Percentiles rank a stretch among this genome's conserved stretches.
phyloP scores from a whole-genome alignment of 306 rosid genomes.

The Castanopsis chinensis region DNA sequence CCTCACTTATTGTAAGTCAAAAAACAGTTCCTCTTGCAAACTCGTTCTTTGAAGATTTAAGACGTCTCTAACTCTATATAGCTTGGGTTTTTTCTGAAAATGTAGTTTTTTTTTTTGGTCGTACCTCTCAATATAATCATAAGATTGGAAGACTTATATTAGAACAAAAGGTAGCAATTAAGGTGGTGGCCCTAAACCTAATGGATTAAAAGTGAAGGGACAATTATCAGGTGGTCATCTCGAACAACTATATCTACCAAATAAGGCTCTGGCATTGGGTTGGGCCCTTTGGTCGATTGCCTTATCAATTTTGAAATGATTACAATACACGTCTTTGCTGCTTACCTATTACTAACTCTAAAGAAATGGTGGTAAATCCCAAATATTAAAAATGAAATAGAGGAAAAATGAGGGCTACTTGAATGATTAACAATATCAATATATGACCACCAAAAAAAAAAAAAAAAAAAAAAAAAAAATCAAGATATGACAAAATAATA shows the following conservation, averaged over 20 bases:
- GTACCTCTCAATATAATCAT: background rate
- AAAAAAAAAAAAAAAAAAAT: too few species aligned
- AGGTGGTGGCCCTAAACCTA: slow-evolving; percentile 15
- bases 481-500: background rate
- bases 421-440: background rate
- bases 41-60: background rate
- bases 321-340: slow-evolving; percentile 6
- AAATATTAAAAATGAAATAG: background rate
- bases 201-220: slow-evolving; percentile 4
- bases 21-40: background rate
- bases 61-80: background rate
- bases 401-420: background rate
- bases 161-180: background rate
- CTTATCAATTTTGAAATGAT: slow-evolving; percentile 11
- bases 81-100: background rate
- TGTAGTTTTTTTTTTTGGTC: background rate
- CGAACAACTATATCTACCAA: background rate
- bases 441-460: background rate
- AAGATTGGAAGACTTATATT: background rate
- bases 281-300: slow-evolving; percentile 2
- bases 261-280: background rate
- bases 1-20: too few species aligned
- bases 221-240: slow-evolving; percentile 14
- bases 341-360: background rate
- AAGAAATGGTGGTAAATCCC: background rate